Conservation (phyloP, 2,329 filamentous ascomycete species). For the Incumbomyces lentus region DNA sequence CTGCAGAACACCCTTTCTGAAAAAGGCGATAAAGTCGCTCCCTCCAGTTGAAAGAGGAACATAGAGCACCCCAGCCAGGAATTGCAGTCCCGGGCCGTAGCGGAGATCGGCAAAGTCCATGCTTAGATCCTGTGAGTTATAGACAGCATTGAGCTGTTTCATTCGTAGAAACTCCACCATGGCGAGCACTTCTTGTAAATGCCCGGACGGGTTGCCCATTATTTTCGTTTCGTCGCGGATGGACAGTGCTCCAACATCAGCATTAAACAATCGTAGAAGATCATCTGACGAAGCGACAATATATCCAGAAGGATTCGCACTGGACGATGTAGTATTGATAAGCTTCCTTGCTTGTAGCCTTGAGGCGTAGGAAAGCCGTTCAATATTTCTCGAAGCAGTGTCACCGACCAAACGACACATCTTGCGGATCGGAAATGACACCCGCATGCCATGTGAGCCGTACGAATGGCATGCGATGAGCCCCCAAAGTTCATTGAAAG, state of each 20-base stretch:
- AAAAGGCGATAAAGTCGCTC: conserved; percentile 81
- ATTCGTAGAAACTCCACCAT: conserved; percentile 77
- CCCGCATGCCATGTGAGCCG: conserved; percentile 68
- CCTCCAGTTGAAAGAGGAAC: conserved; percentile 70
- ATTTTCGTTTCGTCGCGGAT: conserved; percentile 86
- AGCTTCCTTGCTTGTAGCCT: conserved; percentile 76
- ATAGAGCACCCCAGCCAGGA: conserved; percentile 68
- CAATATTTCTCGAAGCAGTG: conserved; percentile 75
- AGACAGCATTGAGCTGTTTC: conserved; percentile 61
- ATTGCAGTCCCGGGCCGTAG: conserved; percentile 68
- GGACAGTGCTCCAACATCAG: conserved; percentile 74
- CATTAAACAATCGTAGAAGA: conserved; percentile 70
- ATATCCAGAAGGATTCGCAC: conserved; percentile 75
- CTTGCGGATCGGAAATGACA: conserved; percentile 81
- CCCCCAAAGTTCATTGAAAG: conserved; percentile 77
- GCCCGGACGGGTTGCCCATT: conserved; percentile 55
- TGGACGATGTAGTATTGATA: conserved; percentile 73
- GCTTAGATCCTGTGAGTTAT: conserved; percentile 65
- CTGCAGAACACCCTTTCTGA: conserved; percentile 63
- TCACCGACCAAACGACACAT: conserved; percentile 85
- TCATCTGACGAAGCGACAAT: conserved; percentile 86
- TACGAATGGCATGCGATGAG: conserved; percentile 80
- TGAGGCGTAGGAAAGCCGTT: conserved; percentile 75
- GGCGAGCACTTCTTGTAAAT: conserved; percentile 72
- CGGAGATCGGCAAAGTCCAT: conserved; percentile 71